A percentile compares a stretch with the other conserved stretches of the same genome.
phyloP scores from a whole-genome alignment of 257 asterid genomes.

The Cordia subcordata region DNA sequence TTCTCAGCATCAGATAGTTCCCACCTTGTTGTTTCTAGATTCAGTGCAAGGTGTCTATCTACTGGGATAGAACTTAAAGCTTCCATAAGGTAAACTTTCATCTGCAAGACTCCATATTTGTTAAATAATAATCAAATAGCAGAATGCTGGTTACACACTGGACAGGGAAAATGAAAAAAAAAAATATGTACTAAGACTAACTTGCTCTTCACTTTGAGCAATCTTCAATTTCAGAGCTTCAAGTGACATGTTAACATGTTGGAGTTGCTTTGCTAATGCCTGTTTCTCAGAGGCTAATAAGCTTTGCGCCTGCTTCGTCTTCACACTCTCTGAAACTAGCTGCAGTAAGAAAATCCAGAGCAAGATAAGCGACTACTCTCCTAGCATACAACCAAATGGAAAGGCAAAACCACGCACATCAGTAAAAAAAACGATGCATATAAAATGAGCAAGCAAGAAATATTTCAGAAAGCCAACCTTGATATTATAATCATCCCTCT shows the following conservation, averaged over 20 bases:
- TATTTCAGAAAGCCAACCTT: constrained; percentile 46
- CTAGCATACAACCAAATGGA: constrained; percentile 6
- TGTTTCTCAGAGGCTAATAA: constrained; percentile 61
- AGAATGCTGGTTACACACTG: constrained; percentile 9
- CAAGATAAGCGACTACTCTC: too few species aligned
- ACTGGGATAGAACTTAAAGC: constrained; percentile 56
- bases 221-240: constrained; percentile 59
- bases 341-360: constrained; percentile 34
- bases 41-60: constrained; percentile 57
- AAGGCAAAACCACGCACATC: constrained; percentile 4
- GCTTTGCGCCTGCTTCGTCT: constrained; percentile 83
- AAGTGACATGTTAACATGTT: constrained; percentile 50
- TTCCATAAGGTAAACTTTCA: constrained; percentile 58
- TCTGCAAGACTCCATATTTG: constrained; percentile 44
- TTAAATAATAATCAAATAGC: constrained; percentile 13
- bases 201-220: constrained; percentile 80
- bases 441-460: constrained; percentile 1
- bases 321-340: constrained; percentile 95
- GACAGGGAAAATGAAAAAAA: not conserved
- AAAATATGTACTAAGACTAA: constrained; percentile 13
- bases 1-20: constrained; percentile 91
- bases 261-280: constrained; percentile 52
- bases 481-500: constrained; percentile 84
- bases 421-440: not conserved
- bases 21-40: constrained; percentile 67